These are phyloP conservation scores for Macrocybe gigantea DNA, from an alignment of 768 basidiomycete genomes.

Conservation along the genomic window DNA sequence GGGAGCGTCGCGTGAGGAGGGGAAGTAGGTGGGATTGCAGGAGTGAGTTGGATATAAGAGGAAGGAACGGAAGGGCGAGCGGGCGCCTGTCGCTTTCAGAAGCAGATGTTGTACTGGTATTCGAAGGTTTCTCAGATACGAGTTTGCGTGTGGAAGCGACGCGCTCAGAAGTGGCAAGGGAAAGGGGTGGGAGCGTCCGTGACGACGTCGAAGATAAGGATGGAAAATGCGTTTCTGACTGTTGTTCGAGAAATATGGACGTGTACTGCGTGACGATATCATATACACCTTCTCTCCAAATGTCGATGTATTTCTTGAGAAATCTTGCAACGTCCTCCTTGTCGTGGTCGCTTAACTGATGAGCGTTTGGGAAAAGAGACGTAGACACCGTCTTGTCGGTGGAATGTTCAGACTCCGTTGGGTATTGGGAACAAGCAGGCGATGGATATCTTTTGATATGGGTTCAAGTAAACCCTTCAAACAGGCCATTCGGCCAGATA, in stretches of 20 bases:
- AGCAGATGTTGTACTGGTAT: neutral
- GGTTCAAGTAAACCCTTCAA: conserved; percentile 33
- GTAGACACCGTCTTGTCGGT: conserved; percentile 39
- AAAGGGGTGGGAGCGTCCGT: conserved; percentile 4
- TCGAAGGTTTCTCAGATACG: too few species aligned
- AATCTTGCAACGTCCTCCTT: conserved; percentile 71
- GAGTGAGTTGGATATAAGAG: conserved; percentile 21
- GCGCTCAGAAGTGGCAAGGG: conserved; percentile 1
- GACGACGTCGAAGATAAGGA: conserved; percentile 9
- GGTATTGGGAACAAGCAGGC: conserved; percentile 6
- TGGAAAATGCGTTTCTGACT: conserved; percentile 22
- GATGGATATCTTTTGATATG: conserved; percentile 13
- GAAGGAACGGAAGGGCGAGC: conserved; percentile 56
- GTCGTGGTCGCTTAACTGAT: conserved; percentile 33
- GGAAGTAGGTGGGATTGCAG: conserved; percentile 51
- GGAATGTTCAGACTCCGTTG: conserved; percentile 46
- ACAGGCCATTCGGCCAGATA: conserved; percentile 61
- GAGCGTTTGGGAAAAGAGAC: conserved; percentile 13
- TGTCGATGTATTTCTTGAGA: conserved; percentile 82
- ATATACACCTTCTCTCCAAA: conserved; percentile 89
- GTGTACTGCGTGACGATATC: conserved; percentile 88
- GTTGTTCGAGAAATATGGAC: conserved; percentile 80
- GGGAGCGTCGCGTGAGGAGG: conserved; percentile 60
- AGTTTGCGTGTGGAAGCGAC: conserved; percentile 1
- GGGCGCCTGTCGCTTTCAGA: conserved; percentile 39